These are phyloP conservation scores for Chaetomium fimeti DNA, from an alignment of 495 filamentous ascomycete genomes.

Conservation along the genomic window DNA sequence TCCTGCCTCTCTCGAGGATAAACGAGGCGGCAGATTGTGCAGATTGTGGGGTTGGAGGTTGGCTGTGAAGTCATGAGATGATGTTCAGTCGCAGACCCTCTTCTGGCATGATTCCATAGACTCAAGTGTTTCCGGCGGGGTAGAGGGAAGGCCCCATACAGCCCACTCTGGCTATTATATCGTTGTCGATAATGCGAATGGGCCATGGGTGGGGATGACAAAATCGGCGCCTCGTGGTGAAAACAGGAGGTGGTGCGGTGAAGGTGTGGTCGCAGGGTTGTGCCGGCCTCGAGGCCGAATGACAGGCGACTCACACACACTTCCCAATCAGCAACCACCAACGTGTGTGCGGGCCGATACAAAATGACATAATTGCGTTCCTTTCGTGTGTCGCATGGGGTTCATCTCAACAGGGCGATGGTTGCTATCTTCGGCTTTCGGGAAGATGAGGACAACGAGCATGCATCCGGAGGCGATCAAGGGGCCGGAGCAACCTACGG, in stretches of 20 bases:
- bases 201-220: background rate
- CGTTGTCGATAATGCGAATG: background rate
- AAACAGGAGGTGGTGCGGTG: background rate
- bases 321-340: conserved; percentile 17
- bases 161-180: too few species aligned
- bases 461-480: background rate
- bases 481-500: background rate
- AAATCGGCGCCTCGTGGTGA: background rate
- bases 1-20: background rate
- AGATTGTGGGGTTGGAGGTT: background rate
- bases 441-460: background rate
- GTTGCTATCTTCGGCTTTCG: conserved; percentile 3
- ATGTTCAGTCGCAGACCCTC: too few species aligned
- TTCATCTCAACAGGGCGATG: conserved; percentile 1
- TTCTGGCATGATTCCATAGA: too few species aligned
- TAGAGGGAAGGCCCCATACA: too few species aligned
- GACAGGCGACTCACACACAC: conserved; percentile 11
- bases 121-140: too few species aligned
- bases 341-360: background rate
- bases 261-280: conserved; percentile 18
- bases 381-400: background rate
- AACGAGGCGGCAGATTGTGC: background rate
- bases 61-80: background rate
- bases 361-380: conserved; percentile 25
- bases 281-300: conserved; percentile 11